Conservation (phyloP, 305 asterid species). For the Andrographis paniculata region DNA sequence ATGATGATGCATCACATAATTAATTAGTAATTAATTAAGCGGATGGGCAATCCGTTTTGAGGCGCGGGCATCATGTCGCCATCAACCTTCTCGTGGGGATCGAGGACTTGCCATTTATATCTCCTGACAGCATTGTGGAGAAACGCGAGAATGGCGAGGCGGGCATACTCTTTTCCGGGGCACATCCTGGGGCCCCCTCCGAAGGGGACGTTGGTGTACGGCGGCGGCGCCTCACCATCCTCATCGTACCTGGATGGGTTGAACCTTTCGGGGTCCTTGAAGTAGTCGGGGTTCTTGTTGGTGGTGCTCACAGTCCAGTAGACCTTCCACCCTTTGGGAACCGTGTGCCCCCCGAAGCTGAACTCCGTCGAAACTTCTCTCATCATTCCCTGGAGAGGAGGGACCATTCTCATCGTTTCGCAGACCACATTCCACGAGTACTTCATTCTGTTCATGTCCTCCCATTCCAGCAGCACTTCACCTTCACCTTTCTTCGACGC, state of each 20-base stretch:
- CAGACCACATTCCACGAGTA: constrained; percentile 21
- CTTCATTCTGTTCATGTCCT: constrained; percentile 18
- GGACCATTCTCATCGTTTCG: constrained; percentile 43
- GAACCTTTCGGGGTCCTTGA: constrained; percentile 16
- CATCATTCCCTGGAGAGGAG: constrained; percentile 37
- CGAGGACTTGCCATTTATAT: constrained; percentile 17
- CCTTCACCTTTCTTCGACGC: constrained; percentile 26
- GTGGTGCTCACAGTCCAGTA: constrained; percentile 19
- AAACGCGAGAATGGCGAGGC: constrained; percentile 18
- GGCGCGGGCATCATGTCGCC: constrained; percentile 23
- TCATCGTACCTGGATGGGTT: constrained; percentile 23
- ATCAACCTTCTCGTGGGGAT: constrained; percentile 20
- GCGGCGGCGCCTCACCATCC: constrained; percentile 4
- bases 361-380: constrained; percentile 17
- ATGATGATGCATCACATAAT: no score
- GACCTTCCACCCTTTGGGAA: constrained; percentile 27
- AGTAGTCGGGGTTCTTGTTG: constrained; percentile 13
- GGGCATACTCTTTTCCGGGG: constrained; percentile 20
- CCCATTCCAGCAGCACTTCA: constrained; percentile 23
- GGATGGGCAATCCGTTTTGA: constrained; percentile 13
- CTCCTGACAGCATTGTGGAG: constrained; percentile 16
- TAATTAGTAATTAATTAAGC: constrained; percentile 3
- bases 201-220: constrained; percentile 15
- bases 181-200: constrained; percentile 26
- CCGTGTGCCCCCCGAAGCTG: constrained; percentile 13